Percentiles rank a stretch among this genome's conserved stretches.
Conservation (phyloP, 768 basidiomycete species). For the Lactarius deliciosus region DNA sequence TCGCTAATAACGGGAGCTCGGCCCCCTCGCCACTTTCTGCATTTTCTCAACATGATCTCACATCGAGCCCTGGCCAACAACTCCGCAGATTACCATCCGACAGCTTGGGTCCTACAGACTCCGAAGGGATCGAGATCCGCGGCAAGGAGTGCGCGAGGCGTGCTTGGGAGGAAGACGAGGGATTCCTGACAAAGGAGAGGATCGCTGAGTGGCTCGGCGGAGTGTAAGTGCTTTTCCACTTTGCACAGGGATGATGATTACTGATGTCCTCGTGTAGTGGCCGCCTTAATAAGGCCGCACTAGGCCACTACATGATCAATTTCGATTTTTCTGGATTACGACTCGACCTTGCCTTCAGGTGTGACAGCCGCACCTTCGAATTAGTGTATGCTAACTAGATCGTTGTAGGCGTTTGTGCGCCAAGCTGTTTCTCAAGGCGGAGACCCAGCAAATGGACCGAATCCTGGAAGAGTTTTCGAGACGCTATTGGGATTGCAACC, state of each 20-base stretch:
- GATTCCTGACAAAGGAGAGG: conserved; percentile 82
- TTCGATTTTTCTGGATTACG: conserved; percentile 85
- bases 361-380: conserved; percentile 1
- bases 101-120: conserved; percentile 41
- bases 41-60: conserved; percentile 56
- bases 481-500: conserved; percentile 92
- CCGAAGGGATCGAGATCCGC: conserved; percentile 56
- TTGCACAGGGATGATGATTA: conserved; percentile 8
- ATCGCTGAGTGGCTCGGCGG: conserved; percentile 97
- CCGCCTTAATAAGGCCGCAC: conserved; percentile 67
- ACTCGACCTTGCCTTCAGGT: conserved; percentile 91
- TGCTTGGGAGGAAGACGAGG: conserved; percentile 86
- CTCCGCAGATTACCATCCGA: conserved; percentile 44
- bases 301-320: conserved; percentile 79
- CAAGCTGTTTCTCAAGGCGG: conserved; percentile 90
- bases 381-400: conserved; percentile 3
- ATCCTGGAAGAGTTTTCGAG: conserved; percentile 90
- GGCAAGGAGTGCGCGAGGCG: conserved; percentile 72
- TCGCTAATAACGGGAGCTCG: conserved; percentile 52
- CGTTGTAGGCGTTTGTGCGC: conserved; percentile 72
- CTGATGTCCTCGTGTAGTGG: conserved; percentile 48
- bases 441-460: conserved; percentile 97
- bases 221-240: conserved; percentile 60
- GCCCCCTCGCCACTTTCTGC: conserved; percentile 34
- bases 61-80: conserved; percentile 49